Evolutionary conservation across 192 early-diverging fungal genomes (phyloP).

Genomic region (Powellomyces hirtus): DNA sequence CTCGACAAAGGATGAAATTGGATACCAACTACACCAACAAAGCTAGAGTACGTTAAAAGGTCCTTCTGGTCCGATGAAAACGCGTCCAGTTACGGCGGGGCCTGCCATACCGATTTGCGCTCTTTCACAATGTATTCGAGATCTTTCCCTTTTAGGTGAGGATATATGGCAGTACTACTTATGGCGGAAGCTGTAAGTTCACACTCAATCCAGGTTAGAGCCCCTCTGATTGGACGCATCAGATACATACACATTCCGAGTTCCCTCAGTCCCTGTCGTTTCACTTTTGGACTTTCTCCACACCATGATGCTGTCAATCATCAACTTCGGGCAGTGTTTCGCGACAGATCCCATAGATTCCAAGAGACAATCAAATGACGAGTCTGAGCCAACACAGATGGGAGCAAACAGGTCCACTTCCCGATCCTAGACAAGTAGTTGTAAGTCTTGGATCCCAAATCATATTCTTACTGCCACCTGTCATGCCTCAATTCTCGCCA

Average conservation of each 20-base stretch:
- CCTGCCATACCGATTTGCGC: constrained; percentile 54
- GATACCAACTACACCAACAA: constrained; percentile 35
- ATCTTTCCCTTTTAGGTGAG: constrained; percentile 40
- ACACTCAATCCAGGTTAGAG: not conserved
- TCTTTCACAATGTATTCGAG: constrained; percentile 58
- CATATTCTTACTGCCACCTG: not conserved
- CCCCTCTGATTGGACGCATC: too few species aligned
- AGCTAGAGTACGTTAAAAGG: not conserved
- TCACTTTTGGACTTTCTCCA: constrained; percentile 50
- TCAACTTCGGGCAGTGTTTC: constrained; percentile 78
- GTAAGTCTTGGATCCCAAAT: not conserved
- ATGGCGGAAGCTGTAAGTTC: too few species aligned
- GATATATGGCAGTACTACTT: constrained; percentile 8
- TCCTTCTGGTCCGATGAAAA: not conserved
- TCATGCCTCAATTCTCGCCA: not conserved
- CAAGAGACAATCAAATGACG: constrained; percentile 77
- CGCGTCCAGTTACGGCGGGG: too few species aligned
- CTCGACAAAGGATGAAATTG: constrained; percentile 80
- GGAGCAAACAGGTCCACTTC: constrained; percentile 32
- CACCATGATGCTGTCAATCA: constrained; percentile 61
- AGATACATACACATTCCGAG: constrained; percentile 40
- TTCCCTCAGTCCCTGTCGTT: constrained; percentile 16
- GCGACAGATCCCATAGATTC: constrained; percentile 76
- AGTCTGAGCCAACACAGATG: constrained; percentile 51
- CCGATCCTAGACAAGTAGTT: constrained; percentile 12